Percentiles rank a stretch among this genome's conserved stretches.
Conservation (phyloP, 2,329 filamentous ascomycete genomes). For the Teratosphaeria epicoccoides region DNA sequence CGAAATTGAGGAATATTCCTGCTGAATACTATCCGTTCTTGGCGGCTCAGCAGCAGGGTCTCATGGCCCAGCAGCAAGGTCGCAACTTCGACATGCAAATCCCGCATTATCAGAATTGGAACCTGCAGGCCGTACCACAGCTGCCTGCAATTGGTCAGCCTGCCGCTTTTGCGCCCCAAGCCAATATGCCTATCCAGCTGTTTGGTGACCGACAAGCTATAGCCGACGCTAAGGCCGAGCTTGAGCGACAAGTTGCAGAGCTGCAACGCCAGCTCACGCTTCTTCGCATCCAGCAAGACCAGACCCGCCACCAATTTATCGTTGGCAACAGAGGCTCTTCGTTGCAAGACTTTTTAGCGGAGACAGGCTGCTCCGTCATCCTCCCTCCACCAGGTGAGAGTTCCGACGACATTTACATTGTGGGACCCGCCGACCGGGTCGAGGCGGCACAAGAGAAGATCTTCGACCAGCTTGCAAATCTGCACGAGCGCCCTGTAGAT, state of each 20-base stretch:
- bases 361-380: slow-evolving; percentile 84
- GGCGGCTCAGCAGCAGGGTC: slow-evolving; percentile 64
- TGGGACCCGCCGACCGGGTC: slow-evolving; percentile 62
- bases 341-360: slow-evolving; percentile 73
- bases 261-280: slow-evolving; percentile 66
- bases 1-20: slow-evolving; percentile 73
- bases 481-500: slow-evolving; percentile 77
- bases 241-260: slow-evolving; percentile 68
- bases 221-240: slow-evolving; percentile 65
- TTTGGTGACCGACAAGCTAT: slow-evolving; percentile 77
- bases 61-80: slow-evolving; percentile 49
- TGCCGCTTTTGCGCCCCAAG: slow-evolving; percentile 59
- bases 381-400: slow-evolving; percentile 66
- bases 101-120: slow-evolving; percentile 69
- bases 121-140: slow-evolving; percentile 54
- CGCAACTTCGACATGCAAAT: slow-evolving; percentile 73
- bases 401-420: slow-evolving; percentile 72
- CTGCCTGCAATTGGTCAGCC: slow-evolving; percentile 51
- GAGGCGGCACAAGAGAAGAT: slow-evolving; percentile 68
- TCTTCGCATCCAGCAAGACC: slow-evolving; percentile 71
- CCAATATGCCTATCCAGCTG: slow-evolving; percentile 70
- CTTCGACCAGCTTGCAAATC: slow-evolving; percentile 77
- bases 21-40: slow-evolving; percentile 94
- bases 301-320: slow-evolving; percentile 88
- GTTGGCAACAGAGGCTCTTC: slow-evolving; percentile 72